These are phyloP conservation scores for Rutstroemia sp. DNA, from an alignment of 2,329 filamentous ascomycete genomes.

Conservation along the genomic window DNA sequence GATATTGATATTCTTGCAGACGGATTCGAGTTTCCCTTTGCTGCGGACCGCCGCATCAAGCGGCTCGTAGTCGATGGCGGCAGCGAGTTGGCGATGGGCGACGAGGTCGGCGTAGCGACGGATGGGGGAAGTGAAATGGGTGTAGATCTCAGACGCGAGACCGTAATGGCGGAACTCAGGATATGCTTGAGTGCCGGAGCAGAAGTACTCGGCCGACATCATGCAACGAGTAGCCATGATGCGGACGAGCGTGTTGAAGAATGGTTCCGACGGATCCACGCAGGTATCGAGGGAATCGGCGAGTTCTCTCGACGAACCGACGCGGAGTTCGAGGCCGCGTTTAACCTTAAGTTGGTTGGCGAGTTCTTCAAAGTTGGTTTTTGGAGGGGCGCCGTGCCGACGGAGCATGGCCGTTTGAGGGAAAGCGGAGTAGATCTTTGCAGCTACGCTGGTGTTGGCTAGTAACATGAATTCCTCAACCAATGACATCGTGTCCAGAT, in stretches of 20 bases:
- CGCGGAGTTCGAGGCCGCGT: slow-evolving; percentile 68
- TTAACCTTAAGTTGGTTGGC: slow-evolving; percentile 85
- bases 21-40: slow-evolving; percentile 77
- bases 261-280: slow-evolving; percentile 71
- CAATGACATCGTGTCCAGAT: slow-evolving; percentile 91
- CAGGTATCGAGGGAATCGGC: slow-evolving; percentile 87
- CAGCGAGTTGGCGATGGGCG: slow-evolving; percentile 88
- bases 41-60: slow-evolving; percentile 76
- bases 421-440: slow-evolving; percentile 84
- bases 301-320: slow-evolving; percentile 85
- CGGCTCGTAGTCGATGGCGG: slow-evolving; percentile 86
- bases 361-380: slow-evolving; percentile 94
- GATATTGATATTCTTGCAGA: slow-evolving; percentile 98
- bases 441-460: slow-evolving; percentile 90
- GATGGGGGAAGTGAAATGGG: slow-evolving; percentile 96
- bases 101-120: slow-evolving; percentile 95
- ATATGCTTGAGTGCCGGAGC: slow-evolving; percentile 84
- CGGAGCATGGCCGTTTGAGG: slow-evolving; percentile 92
- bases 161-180: slow-evolving; percentile 97
- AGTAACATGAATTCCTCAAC: slow-evolving; percentile 99
- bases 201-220: slow-evolving; percentile 99
- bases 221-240: slow-evolving; percentile 98
- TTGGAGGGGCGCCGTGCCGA: slow-evolving; percentile 84
- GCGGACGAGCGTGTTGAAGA: slow-evolving; percentile 97
- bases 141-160: slow-evolving; percentile 93